Base-by-base conservation (phyloP, 345 rosid species). In the Ceriops tagal region DNA sequence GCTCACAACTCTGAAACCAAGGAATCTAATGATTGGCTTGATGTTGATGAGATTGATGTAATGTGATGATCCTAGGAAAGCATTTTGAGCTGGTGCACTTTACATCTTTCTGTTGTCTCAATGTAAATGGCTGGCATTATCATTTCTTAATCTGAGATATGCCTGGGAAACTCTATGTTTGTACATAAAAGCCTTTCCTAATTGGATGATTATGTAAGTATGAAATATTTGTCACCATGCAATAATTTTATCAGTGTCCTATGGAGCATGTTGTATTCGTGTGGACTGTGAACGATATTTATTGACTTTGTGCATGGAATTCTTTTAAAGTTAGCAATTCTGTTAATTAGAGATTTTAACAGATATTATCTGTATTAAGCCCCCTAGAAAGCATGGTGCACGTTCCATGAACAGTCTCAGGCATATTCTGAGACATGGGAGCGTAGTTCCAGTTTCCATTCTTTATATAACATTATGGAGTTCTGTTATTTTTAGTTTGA, bases 11-110 rank as follows among this genome's bases (percentile, higher is more conserved):
- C 84, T 53, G 83, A 76, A 68, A 64, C 68, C 66, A 87, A 80
- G 82, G 86, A 88, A 82, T 81, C 90, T 62, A 83, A 81, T 68
- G 88, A 87, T 69, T 88, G 93, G 96, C 86, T 81, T 72, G 81
- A 87, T 78, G 72, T 89, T 61, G 86, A 83, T 76, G 96, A 83
- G 58, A 85, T 91, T 64, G 86, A 79, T 49, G 87, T 78, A 75
- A 81, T 74, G 67, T 75, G 79, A 80, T 53, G 68, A 57, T 68
- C 9, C 20, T 34, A 8, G 37, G 43, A 43, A 32, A 53, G 47
- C 56, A 67, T 64, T 60, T n/a, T 16, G 43, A 65, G 43, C 58
- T 49, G 55, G 22, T 70, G 64, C 69, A 51, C 65, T 78, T 31
- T 74, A 21, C 61, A 21, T 68, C 66, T 35, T 69, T 68, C 43